Conservation (phyloP, 2,329 filamentous ascomycete genomes). For the Scytalidium sp. region DNA sequence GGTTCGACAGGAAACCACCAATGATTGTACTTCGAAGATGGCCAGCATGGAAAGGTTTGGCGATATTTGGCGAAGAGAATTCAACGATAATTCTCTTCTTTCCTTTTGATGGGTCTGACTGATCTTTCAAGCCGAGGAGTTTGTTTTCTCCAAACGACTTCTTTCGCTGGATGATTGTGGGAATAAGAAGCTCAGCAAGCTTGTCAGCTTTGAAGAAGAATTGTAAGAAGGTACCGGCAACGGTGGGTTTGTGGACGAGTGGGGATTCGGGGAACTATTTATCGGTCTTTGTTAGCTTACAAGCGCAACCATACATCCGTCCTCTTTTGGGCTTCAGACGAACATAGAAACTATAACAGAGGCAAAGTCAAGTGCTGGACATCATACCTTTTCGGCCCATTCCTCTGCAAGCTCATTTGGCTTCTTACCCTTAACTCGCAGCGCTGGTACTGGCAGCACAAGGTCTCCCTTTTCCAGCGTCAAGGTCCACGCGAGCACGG, state of each 20-base stretch:
- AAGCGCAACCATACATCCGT: too few relatives aligned
- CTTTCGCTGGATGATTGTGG: conserved; percentile 63
- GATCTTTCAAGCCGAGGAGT: conserved; percentile 58
- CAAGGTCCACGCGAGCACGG: conserved; percentile 73
- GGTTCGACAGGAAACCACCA: conserved; percentile 67
- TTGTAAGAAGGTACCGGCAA: conserved; percentile 67
- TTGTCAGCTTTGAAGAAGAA: conserved; percentile 77
- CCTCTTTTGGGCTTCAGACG: background rate
- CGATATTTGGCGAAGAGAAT: conserved; percentile 84
- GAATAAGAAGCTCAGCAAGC: conserved; percentile 64
- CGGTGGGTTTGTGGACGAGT: conserved; percentile 66
- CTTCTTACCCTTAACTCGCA: conserved; percentile 71
- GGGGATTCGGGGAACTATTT: conserved; percentile 67
- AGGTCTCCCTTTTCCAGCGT: conserved; percentile 81
- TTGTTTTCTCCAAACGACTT: conserved; percentile 62
- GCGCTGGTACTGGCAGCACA: conserved; percentile 73
- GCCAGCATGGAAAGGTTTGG: conserved; percentile 75
- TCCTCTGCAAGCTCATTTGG: conserved; percentile 59
- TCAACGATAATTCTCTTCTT: conserved; percentile 64
- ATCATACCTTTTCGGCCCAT: conserved; percentile 57
- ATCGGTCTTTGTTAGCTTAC: conserved; percentile 2
- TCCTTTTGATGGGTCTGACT: conserved; percentile 50
- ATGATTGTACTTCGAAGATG: conserved; percentile 77
- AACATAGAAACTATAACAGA: background rate
- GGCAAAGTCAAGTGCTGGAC: background rate